phyloP scores from a whole-genome alignment of 2,329 filamentous ascomycete species.

The Colletotrichum trifolii region DNA sequence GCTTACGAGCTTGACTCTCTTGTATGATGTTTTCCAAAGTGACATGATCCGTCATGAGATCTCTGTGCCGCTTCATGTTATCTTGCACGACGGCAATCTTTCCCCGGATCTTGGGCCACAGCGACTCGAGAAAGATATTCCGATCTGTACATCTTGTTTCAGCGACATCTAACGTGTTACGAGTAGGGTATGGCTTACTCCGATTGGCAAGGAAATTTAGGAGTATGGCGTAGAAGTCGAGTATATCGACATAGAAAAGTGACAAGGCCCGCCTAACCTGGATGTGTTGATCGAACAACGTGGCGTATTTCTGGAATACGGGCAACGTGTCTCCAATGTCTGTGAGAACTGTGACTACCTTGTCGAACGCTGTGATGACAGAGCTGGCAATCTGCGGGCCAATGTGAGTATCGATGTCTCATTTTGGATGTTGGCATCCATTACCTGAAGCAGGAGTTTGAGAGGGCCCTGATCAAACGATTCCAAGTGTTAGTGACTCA shows the following conservation, averaged over 20 bases:
- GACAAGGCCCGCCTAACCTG: not conserved
- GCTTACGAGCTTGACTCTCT: not conserved
- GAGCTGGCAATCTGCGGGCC: not conserved
- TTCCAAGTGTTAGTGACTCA: not conserved
- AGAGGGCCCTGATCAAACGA: not conserved
- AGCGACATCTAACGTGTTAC: no score
- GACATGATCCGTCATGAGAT: not conserved
- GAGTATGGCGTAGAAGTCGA: not conserved
- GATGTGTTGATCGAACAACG: not conserved
- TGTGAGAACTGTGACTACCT: not conserved
- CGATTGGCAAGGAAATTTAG: not conserved
- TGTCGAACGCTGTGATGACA: not conserved
- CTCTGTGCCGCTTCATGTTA: not conserved
- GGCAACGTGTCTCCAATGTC: not conserved
- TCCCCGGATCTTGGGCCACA: not conserved
- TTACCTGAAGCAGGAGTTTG: not conserved
- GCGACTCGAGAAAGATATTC: not conserved
- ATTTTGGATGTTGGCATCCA: no score
- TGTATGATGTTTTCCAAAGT: not conserved
- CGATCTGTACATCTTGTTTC: not conserved
- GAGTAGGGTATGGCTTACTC: not conserved
- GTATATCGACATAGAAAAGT: not conserved
- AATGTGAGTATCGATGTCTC: no score
- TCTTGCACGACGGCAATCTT: not conserved
- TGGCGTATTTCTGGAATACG: not conserved